These are phyloP conservation scores for Thraustochytrium sp. DNA, from an alignment of 352 stramenopile genomes.

Conservation along the genomic window DNA sequence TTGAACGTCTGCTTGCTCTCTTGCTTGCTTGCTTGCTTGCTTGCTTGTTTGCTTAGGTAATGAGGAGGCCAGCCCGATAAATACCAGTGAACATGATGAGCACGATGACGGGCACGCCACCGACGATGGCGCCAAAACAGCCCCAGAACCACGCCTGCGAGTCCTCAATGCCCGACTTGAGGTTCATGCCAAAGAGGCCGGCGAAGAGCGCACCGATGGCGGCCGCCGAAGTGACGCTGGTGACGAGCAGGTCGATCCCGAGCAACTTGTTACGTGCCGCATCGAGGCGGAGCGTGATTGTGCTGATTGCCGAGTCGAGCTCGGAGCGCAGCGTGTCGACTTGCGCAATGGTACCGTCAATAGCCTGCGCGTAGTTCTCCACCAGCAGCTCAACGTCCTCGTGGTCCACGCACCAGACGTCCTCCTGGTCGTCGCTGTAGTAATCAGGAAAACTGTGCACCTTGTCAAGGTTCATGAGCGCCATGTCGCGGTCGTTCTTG, in stretches of 20 bases:
- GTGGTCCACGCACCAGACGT: constrained; percentile 39
- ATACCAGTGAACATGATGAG: constrained; percentile 23
- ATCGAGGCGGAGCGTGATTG: constrained; percentile 41
- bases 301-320: constrained; percentile 43
- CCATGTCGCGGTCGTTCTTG: constrained; percentile 48
- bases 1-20: too few relatives aligned
- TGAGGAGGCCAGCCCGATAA: constrained; percentile 21
- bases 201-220: constrained; percentile 36
- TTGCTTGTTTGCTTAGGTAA: background rate
- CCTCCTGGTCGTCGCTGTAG: constrained; percentile 16
- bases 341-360: constrained; percentile 25
- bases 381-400: constrained; percentile 48
- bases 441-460: constrained; percentile 17
- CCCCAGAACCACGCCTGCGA: background rate
- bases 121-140: constrained; percentile 12
- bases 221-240: background rate
- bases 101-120: background rate
- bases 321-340: constrained; percentile 10
- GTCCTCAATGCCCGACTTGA: constrained; percentile 18
- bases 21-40: too few relatives aligned
- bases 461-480: constrained; percentile 45
- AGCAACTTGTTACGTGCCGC: constrained; percentile 44
- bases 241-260: constrained; percentile 44
- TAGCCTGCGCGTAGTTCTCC: constrained; percentile 45
- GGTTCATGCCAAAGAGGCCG: constrained; percentile 48